Base-by-base conservation (phyloP, 305 asterid genomes). In the Euphrasia arctica region DNA sequence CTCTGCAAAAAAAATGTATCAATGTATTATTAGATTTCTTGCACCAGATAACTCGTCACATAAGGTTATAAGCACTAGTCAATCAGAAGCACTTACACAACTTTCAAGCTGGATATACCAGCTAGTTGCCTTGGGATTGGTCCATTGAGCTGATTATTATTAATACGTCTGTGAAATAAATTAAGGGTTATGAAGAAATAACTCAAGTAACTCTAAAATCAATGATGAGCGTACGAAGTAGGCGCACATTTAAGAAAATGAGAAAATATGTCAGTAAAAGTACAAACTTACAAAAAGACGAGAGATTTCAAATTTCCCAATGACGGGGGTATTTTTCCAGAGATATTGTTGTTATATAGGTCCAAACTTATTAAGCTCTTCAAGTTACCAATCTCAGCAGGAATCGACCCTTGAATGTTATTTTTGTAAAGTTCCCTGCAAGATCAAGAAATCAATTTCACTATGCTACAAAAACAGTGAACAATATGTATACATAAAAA, bases 291-390 rank as follows among this genome's bases (percentile, higher is more conserved):
- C 98, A 91, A 72, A 76, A 90, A 86, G 54, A 88, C 92, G 6
- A 93, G 95, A 58, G 77, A 79, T 70, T 88, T 85, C 85, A 93
- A 77, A 28, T 86, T 85, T 68, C 92, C 99, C 66, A 93, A 75
- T 43, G 95, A 78, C 36, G 81, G 68, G 27, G 95, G 97, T 70
- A 90, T 80, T 45, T 66, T 67, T 60, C 98, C 97, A 9, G 97
- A 75, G 47, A 89, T 71, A 68, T 91, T 91, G 73, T 89, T 89
- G 95, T 89, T 87, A 78, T 91, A 91, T 51, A 91, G 82, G 76
- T 91, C 98, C 95, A 91, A 79, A 78, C 98, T 91, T 62, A 89
- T 85, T 69, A 91, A 80, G 87, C 74, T 85, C 85, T 85, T 91
- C 85, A 91, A 73, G 71, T 85, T 79, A 14, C 98, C 95, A n/a